A percentile compares a stretch with the other conserved stretches of the same genome.
Evolutionary conservation across 2,329 filamentous ascomycete species (phyloP).

Genomic region (Stachybotrys echinatus): DNA sequence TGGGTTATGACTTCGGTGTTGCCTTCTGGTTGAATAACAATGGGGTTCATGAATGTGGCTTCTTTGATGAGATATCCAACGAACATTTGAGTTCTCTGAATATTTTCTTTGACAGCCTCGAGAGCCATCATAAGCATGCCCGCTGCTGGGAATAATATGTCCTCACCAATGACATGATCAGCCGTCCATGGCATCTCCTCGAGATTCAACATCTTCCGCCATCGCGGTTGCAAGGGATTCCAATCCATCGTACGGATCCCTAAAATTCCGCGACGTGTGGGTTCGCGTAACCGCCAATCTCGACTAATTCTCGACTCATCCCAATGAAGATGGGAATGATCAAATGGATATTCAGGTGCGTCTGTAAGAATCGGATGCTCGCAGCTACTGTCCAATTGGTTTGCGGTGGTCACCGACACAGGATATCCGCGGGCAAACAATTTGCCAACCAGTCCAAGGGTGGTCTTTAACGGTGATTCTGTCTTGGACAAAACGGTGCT

Average conservation of each 20-base stretch:
- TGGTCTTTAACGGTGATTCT: background rate
- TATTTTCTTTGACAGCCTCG: conserved; percentile 17
- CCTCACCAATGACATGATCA: conserved; percentile 23
- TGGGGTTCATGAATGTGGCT: background rate
- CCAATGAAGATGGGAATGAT: conserved; percentile 30
- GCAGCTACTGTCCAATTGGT: conserved; percentile 12
- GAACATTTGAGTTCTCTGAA: background rate
- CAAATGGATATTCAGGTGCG: conserved; percentile 32
- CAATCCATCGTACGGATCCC: conserved; percentile 19
- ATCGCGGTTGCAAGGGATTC: conserved; percentile 16
- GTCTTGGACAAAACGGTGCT: background rate
- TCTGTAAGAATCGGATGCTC: background rate
- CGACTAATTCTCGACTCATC: conserved; percentile 21
- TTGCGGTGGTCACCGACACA: conserved; percentile 37
- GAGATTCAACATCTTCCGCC: conserved; percentile 17
- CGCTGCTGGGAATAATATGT: conserved; percentile 31
- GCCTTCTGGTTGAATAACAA: background rate
- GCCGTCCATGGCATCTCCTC: conserved; percentile 28
- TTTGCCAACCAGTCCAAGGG: conserved; percentile 15
- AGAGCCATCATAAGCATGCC: conserved; percentile 27
- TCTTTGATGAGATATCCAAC: conserved; percentile 1
- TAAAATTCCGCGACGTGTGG: conserved; percentile 32
- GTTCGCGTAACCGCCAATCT: conserved; percentile 19
- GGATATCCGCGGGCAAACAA: conserved; percentile 26
- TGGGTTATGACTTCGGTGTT: background rate